Conservation (phyloP, 345 rosid genomes). For the Eucalyptus pauciflora region DNA sequence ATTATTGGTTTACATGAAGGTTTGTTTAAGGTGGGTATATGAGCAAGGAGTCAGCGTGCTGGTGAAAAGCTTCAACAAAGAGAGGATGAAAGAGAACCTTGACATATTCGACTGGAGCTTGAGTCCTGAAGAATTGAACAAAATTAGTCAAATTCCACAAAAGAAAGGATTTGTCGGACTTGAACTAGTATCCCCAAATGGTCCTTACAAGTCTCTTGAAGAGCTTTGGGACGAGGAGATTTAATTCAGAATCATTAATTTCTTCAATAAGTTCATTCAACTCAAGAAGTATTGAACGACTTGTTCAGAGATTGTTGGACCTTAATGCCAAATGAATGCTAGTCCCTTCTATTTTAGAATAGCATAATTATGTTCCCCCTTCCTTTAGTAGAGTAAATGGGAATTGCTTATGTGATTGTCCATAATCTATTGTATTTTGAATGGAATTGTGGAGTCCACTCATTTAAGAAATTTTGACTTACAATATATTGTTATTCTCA, state of each 20-base stretch:
- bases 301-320: not conserved
- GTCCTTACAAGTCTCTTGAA: constrained; percentile 5
- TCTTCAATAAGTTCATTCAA: not conserved
- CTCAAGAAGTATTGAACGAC: not conserved
- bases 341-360: not conserved
- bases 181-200: not conserved
- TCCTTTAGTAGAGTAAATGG: not conserved
- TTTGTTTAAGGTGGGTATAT: constrained; percentile 19
- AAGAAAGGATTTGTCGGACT: not conserved
- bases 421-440: no score
- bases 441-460: no score
- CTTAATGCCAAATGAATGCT: not conserved
- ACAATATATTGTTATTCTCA: no score
- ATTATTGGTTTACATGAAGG: not conserved
- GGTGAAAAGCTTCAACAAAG: not conserved
- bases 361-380: not conserved
- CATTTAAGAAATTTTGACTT: no score
- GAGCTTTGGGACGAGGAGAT: constrained; percentile 22
- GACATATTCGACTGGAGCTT: constrained; percentile 15
- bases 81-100: constrained; percentile 10
- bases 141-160: constrained; percentile 9
- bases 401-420: no score
- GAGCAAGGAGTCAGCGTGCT: constrained; percentile 18
- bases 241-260: not conserved
- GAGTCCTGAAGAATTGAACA: constrained; percentile 1